Evolutionary conservation across 176 grass and related monocot genomes (phyloP), one percentile per base, ranked within the genome.

Genomic region (Saccharum officinarum): DNA sequence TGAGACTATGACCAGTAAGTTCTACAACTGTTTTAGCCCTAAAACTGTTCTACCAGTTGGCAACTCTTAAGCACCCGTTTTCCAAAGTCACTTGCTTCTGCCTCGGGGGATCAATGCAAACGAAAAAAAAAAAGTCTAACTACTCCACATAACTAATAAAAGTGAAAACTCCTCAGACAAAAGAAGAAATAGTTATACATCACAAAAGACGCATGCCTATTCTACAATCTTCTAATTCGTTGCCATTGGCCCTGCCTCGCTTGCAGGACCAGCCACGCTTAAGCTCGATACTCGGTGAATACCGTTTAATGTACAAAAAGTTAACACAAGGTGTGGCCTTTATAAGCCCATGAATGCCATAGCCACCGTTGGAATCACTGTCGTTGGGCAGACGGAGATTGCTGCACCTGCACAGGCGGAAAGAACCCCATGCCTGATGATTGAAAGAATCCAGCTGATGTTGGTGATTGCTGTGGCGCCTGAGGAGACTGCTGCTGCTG

Each of bases 401-500:
- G 83, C 83, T 96, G 97, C 38, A 92, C 41, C 87, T 94, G 97
- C 46, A 90, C 76, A 8, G 90, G 90, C 7, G 91, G 88, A 52
- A 93, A 96, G 79, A 94, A 99, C 46, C 90, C 92, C 71, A 87
- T 63, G 38, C 90, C 84, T 46, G 94, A 86, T 52, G 86, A 67
- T 30, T 81, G 90, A 77, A 94, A 94, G 45, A 99, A 99, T 38
- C 91, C 91, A 31, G 82, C 25, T 62, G 92, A 79, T 40, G 80
- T 84, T 15, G 80, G 69, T 57, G 86, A 92, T 62, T 87, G 85
- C 70, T 87, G 89, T 44, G 80, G 80, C 75, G 90, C 81, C 78
- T 92, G 93, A 4, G 63, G 39, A 80, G 82, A 85, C 52, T 92
- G 93, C 64, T 94, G 95, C 65, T 94, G 95, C 52, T 92, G 92